Evolutionary conservation across 208 protist genomes (phyloP).

Genomic region (Trichomonas vaginalis): DNA sequence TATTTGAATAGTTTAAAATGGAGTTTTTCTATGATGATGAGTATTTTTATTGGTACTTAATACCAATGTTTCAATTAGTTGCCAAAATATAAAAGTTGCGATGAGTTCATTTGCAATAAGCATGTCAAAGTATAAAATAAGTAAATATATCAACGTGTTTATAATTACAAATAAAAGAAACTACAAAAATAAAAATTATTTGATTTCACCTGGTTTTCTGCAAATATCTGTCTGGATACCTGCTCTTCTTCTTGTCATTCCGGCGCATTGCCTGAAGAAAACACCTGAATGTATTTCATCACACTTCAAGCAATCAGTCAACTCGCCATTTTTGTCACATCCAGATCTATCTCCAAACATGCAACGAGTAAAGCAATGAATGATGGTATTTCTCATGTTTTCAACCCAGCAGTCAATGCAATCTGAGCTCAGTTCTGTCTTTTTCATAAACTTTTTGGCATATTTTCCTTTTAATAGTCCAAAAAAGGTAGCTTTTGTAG

Average conservation of each 20-base stretch:
- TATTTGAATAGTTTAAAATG: no score
- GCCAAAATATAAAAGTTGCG: no score
- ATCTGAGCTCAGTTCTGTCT: background rate
- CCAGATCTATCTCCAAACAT: background rate
- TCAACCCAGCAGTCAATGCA: conserved; percentile 9
- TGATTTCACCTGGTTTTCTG: conserved; percentile 5
- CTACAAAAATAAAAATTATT: no score
- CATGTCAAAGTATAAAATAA: no score
- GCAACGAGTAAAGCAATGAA: background rate
- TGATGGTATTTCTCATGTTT: background rate
- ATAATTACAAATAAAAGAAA: no score
- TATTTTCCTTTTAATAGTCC: background rate
- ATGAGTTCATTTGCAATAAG: no score
- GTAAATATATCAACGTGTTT: no score
- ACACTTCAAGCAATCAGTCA: background rate
- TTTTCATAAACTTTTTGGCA: background rate
- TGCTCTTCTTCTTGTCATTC: conserved; percentile 14
- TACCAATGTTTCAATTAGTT: no score
- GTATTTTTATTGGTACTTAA: no score
- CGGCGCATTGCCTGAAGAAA: background rate
- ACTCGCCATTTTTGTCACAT: background rate
- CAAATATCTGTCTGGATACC: conserved; percentile 13
- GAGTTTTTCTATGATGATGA: no score
- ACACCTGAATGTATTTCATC: conserved; percentile 5
- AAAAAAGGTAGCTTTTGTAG: background rate